phyloP scores from a whole-genome alignment of 1,139 yeast species.

The Suhomyces maxii region DNA sequence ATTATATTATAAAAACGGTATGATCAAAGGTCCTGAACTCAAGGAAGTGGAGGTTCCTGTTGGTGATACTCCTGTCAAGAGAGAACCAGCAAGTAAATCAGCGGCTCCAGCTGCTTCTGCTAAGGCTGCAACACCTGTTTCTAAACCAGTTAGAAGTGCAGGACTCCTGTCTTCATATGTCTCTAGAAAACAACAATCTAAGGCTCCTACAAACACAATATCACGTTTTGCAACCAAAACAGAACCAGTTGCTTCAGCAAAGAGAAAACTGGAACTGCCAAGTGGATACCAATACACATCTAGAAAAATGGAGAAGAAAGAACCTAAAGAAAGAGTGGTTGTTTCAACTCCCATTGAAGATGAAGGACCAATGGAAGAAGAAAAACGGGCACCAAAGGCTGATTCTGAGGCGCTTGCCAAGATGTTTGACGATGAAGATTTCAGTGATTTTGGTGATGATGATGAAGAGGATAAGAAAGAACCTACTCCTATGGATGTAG shows the following conservation, averaged over 20 bases:
- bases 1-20: conserved; percentile 29
- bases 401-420: conserved; percentile 17
- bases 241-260: conserved; percentile 11
- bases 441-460: conserved; percentile 19
- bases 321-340: conserved; percentile 40
- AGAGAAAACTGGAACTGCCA: conserved; percentile 9
- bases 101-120: conserved; percentile 1
- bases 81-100: neutral
- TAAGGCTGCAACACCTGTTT: conserved; percentile 3
- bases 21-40: conserved; percentile 37
- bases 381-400: conserved; percentile 7
- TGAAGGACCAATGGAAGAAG: conserved; percentile 9
- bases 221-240: conserved; percentile 27
- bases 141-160: conserved; percentile 16
- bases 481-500: neutral
- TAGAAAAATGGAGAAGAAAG: conserved; percentile 31
- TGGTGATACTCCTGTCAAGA: neutral
- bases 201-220: conserved; percentile 11
- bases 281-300: conserved; percentile 39
- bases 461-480: conserved; percentile 4
- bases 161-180: conserved; percentile 29
- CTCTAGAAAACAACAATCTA: conserved; percentile 24
- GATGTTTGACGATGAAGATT: conserved; percentile 24
- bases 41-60: conserved; percentile 9
- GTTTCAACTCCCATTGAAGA: conserved; percentile 23